phyloP scores from a whole-genome alignment of 225 moss, liverwort and hornwort genomes.

The Bryum argenteum region DNA sequence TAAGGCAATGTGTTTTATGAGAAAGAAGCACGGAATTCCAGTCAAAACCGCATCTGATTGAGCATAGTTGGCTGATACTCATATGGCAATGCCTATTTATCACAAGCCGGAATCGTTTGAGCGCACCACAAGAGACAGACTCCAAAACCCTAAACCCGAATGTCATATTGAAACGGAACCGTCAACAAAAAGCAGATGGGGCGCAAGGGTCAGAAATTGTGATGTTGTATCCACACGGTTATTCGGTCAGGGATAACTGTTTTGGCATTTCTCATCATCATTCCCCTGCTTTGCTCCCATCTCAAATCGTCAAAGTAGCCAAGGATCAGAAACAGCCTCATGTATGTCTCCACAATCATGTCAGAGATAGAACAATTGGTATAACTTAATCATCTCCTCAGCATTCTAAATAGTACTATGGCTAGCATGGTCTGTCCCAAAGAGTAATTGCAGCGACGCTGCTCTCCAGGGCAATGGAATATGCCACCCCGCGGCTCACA shows the following conservation, averaged over 20 bases:
- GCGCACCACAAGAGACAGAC: too few species aligned
- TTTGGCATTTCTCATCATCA: conserved; percentile 43
- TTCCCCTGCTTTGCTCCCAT: not conserved
- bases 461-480: conserved; percentile 65
- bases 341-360: not conserved
- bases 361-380: conserved; percentile 29
- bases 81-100: too few species aligned
- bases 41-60: too few species aligned
- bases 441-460: conserved; percentile 60
- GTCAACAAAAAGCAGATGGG: too few species aligned
- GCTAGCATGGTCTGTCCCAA: conserved; percentile 32
- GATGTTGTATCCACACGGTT: conserved; percentile 37
- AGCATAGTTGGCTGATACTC: too few species aligned
- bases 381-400: not conserved
- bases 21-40: too few species aligned
- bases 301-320: rapidly evolving
- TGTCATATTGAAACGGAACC: too few species aligned
- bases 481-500: conserved; percentile 23
- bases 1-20: too few species aligned
- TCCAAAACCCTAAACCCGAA: too few species aligned
- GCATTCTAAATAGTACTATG: not conserved
- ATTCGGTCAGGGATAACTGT: conserved; percentile 56
- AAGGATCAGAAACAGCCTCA: conserved; percentile 33
- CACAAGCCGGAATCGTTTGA: too few species aligned
- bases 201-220: conserved; percentile 25